Base-by-base conservation (phyloP, 805 yeast species). In the Myxozyma kluyveri region DNA sequence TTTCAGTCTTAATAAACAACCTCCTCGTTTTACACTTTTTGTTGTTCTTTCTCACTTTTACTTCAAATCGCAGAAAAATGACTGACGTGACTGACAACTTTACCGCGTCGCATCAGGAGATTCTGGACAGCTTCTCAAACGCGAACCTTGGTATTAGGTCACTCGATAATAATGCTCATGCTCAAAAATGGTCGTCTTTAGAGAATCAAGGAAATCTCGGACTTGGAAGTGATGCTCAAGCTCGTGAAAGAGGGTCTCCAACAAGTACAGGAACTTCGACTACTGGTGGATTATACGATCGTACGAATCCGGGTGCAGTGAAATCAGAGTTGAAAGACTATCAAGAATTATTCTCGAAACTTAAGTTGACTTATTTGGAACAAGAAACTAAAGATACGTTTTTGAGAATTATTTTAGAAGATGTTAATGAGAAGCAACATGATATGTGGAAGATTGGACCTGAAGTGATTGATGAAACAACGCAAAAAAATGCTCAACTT, bases 311-410 rank as follows among this genome's bases (percentile, higher is more conserved):
- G 5, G 63, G 56, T 45, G 65, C 66, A 17, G 46, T 57, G 7
- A 50, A 53, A 36, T 33, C 31, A 31, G 61, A 57, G 29, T 47
- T 54, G 71, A 70, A 58, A 22, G 58, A 58, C 18, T 56, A 45
- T 47, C 47, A 72, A 52, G 73, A 73, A 56, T 62, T 75, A 23
- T 77, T 78, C 52, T 75, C 77, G 17, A 75, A 82, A 52, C 69
- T 84, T 38, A 81, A 82, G 60, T 82, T 82, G 56, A 76, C 82
- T 50, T 85, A 81, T 62, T 65, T 83, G 38, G 91, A 85, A 64
- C 86, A 83, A 61, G 89, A 83, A 56, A 76, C 88, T 3, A 78
- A 85, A 56, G 86, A 83, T 57, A 77, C 79, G 65, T 84, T 85
- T 65, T 68, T 85, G 33, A 68, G 85, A 33, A 69, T 72, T 24